A percentile compares a stretch with the other conserved stretches of the same genome.
Conservation (phyloP, 495 filamentous ascomycete genomes). For the Trichocladium antarcticum region DNA sequence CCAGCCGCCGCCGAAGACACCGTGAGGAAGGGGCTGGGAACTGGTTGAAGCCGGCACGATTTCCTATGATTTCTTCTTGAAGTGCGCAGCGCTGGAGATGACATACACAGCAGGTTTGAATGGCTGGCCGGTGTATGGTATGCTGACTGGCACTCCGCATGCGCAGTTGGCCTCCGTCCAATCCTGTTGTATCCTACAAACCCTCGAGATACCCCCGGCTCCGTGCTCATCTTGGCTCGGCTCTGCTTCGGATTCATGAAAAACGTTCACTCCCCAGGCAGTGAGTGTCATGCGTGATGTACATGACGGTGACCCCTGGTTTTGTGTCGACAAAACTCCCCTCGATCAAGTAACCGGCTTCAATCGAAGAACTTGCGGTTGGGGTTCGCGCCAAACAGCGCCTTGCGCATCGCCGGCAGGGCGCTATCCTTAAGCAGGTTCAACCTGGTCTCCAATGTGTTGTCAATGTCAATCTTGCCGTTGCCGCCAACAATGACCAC, state of each 20-base stretch:
- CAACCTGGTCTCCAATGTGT: slow-evolving; percentile 89
- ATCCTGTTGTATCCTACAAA: slow-evolving; percentile 21
- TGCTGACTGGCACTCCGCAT: slow-evolving; percentile 1
- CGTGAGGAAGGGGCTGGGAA: not conserved
- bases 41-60: not conserved
- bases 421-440: slow-evolving; percentile 71
- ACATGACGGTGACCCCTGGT: not conserved
- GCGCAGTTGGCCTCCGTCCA: not conserved
- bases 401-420: slow-evolving; percentile 71
- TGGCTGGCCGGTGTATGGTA: not conserved
- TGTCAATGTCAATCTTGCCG: slow-evolving; percentile 97
- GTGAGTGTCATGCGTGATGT: not conserved
- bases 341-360: slow-evolving; percentile 13
- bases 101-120: too few species aligned
- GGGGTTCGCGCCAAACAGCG: slow-evolving; percentile 80
- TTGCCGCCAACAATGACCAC: slow-evolving; percentile 64
- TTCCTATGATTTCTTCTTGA: not conserved
- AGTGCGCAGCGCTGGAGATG: too few species aligned
- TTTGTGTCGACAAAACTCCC: not conserved
- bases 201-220: slow-evolving; percentile 13
- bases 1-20: not conserved
- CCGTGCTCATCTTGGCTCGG: slow-evolving; percentile 3
- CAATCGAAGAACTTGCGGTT: slow-evolving; percentile 94
- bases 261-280: slow-evolving; percentile 4
- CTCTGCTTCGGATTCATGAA: slow-evolving; percentile 1